A percentile compares a stretch with the other conserved stretches of the same genome.
These are phyloP conservation scores for Chalaropsis thielavioides DNA, from an alignment of 2,329 filamentous ascomycete genomes.

Conservation along the genomic window DNA sequence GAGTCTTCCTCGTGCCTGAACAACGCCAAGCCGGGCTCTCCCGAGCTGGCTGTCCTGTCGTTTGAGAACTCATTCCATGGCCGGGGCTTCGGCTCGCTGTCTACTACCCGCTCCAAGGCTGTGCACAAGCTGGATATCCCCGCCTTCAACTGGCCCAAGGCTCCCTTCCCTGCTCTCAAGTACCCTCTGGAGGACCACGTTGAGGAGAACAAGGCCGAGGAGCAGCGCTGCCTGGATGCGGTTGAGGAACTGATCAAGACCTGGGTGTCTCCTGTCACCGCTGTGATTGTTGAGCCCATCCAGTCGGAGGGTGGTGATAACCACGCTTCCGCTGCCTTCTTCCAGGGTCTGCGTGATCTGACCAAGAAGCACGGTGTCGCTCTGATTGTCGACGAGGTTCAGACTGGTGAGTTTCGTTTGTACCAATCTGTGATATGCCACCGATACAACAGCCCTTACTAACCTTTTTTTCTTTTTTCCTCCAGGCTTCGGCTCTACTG, in stretches of 20 bases:
- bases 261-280: conserved; percentile 66
- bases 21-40: conserved; percentile 64
- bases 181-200: conserved; percentile 72
- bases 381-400: conserved; percentile 86
- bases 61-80: conserved; percentile 86
- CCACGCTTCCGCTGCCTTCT: conserved; percentile 78
- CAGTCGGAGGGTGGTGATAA: conserved; percentile 93
- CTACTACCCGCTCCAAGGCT: conserved; percentile 66
- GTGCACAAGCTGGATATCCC: conserved; percentile 81
- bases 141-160: conserved; percentile 83
- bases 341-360: conserved; percentile 65
- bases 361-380: conserved; percentile 66
- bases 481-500: conserved; percentile 66
- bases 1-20: conserved; percentile 64
- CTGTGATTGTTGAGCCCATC: conserved; percentile 76
- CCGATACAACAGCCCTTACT: background rate
- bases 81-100: conserved; percentile 63
- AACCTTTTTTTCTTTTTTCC: background rate
- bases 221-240: conserved; percentile 67
- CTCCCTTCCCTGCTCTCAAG: conserved; percentile 70
- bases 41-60: conserved; percentile 67
- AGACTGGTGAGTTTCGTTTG: conserved; percentile 43
- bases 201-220: conserved; percentile 67
- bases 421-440: too few species aligned
- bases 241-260: conserved; percentile 67